Evolutionary conservation across 2,329 filamentous ascomycete species (phyloP).

Genomic region (Fusarium sp.): DNA sequence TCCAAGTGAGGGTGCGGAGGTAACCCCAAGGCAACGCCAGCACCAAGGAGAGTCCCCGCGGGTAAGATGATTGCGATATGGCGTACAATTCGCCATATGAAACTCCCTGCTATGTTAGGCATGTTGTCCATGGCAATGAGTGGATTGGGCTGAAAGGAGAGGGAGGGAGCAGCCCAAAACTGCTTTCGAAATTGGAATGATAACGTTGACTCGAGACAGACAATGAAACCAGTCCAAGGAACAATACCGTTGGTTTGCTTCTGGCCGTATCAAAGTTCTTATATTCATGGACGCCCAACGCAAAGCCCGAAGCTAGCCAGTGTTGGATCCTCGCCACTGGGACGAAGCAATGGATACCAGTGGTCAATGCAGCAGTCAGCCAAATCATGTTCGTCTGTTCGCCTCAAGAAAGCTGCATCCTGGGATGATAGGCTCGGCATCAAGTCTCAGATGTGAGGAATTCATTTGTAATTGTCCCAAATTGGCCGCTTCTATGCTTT

Average conservation of each 20-base stretch:
- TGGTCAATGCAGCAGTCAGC: not conserved
- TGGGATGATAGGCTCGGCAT: not conserved
- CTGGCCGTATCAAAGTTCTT: constrained; percentile 10
- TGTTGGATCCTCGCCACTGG: not conserved
- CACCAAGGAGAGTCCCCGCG: constrained; percentile 28
- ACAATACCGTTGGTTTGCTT: not conserved
- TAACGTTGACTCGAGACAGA: not conserved
- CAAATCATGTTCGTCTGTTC: not conserved
- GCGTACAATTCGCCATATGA: not conserved
- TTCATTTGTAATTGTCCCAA: not conserved
- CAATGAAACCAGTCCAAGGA: not conserved
- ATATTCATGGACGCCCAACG: constrained; percentile 10
- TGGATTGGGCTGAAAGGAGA: not conserved
- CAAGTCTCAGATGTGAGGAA: not conserved
- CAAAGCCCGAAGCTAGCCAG: constrained; percentile 1
- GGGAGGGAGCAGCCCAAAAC: not conserved
- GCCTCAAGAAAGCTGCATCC: not conserved
- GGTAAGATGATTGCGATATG: constrained; percentile 18
- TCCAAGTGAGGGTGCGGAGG: constrained; percentile 18
- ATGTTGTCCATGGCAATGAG: constrained; percentile 5
- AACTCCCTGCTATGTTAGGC: not conserved
- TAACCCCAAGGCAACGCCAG: constrained; percentile 26
- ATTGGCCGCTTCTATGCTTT: not conserved
- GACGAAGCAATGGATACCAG: not conserved
- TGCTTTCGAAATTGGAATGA: not conserved